phyloP scores from a whole-genome alignment of 495 filamentous ascomycete genomes.

The Chaetomium tenue region DNA sequence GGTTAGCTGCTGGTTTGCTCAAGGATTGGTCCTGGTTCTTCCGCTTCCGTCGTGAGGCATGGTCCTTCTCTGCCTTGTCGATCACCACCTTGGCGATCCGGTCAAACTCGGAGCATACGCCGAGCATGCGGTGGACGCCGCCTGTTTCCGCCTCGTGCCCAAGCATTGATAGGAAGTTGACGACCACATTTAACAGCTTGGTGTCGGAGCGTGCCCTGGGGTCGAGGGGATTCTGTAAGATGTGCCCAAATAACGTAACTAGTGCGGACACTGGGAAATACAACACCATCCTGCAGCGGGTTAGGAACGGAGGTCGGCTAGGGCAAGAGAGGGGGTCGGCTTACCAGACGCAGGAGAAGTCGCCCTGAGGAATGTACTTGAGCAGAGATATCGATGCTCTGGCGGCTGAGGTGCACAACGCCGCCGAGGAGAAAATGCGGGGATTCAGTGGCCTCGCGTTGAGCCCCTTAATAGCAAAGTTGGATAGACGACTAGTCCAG shows the following conservation, averaged over 20 bases:
- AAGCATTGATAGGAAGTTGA: slow-evolving; percentile 73
- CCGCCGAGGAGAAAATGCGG: slow-evolving; percentile 89
- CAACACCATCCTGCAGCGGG: slow-evolving; percentile 72
- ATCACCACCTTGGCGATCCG: slow-evolving; percentile 90
- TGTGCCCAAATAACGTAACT: slow-evolving; percentile 94
- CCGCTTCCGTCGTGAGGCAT: slow-evolving; percentile 72
- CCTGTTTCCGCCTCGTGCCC: slow-evolving; percentile 78
- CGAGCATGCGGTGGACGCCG: slow-evolving; percentile 87
- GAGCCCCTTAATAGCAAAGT: slow-evolving; percentile 90
- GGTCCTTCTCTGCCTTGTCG: slow-evolving; percentile 83
- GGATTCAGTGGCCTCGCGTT: slow-evolving; percentile 91
- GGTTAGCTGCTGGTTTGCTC: slow-evolving; percentile 3
- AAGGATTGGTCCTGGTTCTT: slow-evolving; percentile 51
- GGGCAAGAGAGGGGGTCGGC: slow-evolving; percentile 31
- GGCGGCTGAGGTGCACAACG: slow-evolving; percentile 86
- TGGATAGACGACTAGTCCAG: slow-evolving; percentile 92
- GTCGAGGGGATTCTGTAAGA: slow-evolving; percentile 93
- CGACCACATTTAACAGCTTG: slow-evolving; percentile 86
- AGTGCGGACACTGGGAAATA: slow-evolving; percentile 97
- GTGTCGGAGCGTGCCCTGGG: slow-evolving; percentile 83
- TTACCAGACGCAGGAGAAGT: slow-evolving; percentile 94
- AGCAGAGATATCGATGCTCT: slow-evolving; percentile 90
- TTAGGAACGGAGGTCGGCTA: slow-evolving; percentile 16
- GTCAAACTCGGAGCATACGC: slow-evolving; percentile 91
- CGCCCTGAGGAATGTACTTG: slow-evolving; percentile 92